These are phyloP conservation scores for Musa itinerans DNA, from an alignment of 176 grass and related monocot species.

Conservation along the genomic window DNA sequence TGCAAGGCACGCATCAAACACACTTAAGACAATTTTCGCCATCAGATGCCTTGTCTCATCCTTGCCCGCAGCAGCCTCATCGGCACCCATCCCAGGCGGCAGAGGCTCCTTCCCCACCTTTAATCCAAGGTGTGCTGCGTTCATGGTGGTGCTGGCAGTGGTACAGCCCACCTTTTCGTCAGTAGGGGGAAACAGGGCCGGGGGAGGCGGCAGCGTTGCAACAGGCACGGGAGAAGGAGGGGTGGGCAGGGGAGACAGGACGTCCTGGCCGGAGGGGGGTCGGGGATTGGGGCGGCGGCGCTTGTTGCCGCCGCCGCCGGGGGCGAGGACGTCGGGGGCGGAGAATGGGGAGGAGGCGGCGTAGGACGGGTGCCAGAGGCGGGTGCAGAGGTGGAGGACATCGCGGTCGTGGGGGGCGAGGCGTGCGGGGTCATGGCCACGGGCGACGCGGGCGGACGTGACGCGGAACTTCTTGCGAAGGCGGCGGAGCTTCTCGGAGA, in stretches of 20 bases:
- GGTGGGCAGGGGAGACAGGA: background rate
- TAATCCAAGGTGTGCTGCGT: background rate
- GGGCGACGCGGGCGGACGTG: slow-evolving; percentile 41
- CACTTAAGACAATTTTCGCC: slow-evolving; percentile 43
- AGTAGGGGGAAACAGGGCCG: background rate
- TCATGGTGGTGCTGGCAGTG: background rate
- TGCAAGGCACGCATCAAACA: slow-evolving; percentile 67
- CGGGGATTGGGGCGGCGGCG: slow-evolving; percentile 59
- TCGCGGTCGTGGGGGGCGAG: slow-evolving; percentile 92
- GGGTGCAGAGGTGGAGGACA: slow-evolving; percentile 80
- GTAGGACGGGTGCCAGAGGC: slow-evolving; percentile 86
- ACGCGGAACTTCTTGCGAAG: slow-evolving; percentile 69
- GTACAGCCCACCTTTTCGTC: background rate
- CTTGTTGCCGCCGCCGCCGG: slow-evolving; percentile 41
- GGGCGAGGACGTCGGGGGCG: slow-evolving; percentile 17
- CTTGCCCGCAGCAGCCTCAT: slow-evolving; percentile 4
- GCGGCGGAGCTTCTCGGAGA: slow-evolving; percentile 91
- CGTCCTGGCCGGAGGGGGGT: slow-evolving; percentile 1
- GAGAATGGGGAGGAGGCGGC: slow-evolving; percentile 63
- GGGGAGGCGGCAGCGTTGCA: background rate
- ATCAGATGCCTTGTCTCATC: slow-evolving; percentile 9
- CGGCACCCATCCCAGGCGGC: slow-evolving; percentile 7
- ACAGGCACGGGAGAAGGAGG: slow-evolving; percentile 5
- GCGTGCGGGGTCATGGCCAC: slow-evolving; percentile 59
- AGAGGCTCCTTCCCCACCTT: background rate